Conservation (phyloP, 768 basidiomycete genomes). For the Fibroporia radiculosa region DNA sequence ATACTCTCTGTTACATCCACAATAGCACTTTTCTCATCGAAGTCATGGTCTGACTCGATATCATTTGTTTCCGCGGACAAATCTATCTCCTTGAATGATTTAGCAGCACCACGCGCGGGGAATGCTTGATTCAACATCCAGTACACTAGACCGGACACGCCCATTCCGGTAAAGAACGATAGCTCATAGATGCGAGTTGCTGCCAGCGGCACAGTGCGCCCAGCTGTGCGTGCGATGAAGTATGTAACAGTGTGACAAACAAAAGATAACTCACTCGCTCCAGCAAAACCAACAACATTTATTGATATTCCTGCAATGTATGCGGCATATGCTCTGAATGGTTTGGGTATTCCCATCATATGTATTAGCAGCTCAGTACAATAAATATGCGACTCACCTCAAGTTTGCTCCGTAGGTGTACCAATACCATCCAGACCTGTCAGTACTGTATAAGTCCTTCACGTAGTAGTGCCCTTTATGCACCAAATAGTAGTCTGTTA, state of each 20-base stretch:
- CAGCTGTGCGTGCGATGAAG: slow-evolving; percentile 30
- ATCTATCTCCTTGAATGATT: slow-evolving; percentile 50
- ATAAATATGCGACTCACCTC: slow-evolving; percentile 30
- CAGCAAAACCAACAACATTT: slow-evolving; percentile 77
- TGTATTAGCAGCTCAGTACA: not conserved
- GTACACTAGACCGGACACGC: slow-evolving; percentile 60
- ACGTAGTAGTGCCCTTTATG: slow-evolving; percentile 65
- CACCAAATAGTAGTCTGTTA: slow-evolving; percentile 74
- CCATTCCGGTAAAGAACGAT: slow-evolving; percentile 83
- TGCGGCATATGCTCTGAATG: slow-evolving; percentile 48
- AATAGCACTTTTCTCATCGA: slow-evolving; percentile 5
- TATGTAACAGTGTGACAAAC: not conserved
- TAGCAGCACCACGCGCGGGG: slow-evolving; percentile 46
- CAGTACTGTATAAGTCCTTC: slow-evolving; percentile 56
- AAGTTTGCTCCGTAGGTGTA: slow-evolving; percentile 72
- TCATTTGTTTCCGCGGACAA: slow-evolving; percentile 24
- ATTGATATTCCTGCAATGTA: slow-evolving; percentile 72
- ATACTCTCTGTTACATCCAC: not conserved
- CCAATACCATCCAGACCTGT: slow-evolving; percentile 60
- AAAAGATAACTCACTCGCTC: slow-evolving; percentile 44
- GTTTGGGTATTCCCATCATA: not conserved
- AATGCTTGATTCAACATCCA: slow-evolving; percentile 48
- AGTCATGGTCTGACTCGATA: slow-evolving; percentile 1
- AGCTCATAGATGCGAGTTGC: slow-evolving; percentile 71
- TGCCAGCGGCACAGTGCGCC: slow-evolving; percentile 51